phyloP scores from a whole-genome alignment of 176 grass and related monocot genomes.

The Oryza officinalis region DNA sequence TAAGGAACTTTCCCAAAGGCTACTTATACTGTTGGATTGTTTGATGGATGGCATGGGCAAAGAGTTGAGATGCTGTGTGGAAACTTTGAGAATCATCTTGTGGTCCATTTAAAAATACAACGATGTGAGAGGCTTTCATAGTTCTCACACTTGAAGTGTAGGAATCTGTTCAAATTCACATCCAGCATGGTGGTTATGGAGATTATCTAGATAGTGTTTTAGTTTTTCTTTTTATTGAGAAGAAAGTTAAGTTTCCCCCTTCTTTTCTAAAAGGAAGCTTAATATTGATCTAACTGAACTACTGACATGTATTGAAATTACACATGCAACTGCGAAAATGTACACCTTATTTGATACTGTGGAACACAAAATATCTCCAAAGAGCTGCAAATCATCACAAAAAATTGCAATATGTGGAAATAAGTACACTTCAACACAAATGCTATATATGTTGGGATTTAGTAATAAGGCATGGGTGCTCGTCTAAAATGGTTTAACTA shows the following conservation, averaged over 20 bases:
- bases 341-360: background rate
- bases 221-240: background rate
- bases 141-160: slow-evolving; percentile 6
- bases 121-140: background rate
- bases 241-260: background rate
- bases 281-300: slow-evolving; percentile 19
- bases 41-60: slow-evolving; percentile 6
- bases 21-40: slow-evolving; percentile 13
- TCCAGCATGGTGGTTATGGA: background rate
- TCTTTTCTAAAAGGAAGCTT: background rate
- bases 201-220: background rate
- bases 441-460: background rate
- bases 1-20: slow-evolving; percentile 23
- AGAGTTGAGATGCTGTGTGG: slow-evolving; percentile 19
- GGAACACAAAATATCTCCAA: slow-evolving; percentile 21
- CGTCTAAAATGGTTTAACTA: background rate
- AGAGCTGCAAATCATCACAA: background rate
- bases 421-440: background rate
- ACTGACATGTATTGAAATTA: slow-evolving; percentile 27
- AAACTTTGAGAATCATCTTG: slow-evolving; percentile 11
- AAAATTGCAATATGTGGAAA: slow-evolving; percentile 7
- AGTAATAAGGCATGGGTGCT: background rate
- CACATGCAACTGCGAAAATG: background rate
- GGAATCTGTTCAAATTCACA: background rate
- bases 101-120: slow-evolving; percentile 29